These are phyloP conservation scores for Leccinum longicurvipes DNA, from an alignment of 768 basidiomycete species.

Conservation along the genomic window DNA sequence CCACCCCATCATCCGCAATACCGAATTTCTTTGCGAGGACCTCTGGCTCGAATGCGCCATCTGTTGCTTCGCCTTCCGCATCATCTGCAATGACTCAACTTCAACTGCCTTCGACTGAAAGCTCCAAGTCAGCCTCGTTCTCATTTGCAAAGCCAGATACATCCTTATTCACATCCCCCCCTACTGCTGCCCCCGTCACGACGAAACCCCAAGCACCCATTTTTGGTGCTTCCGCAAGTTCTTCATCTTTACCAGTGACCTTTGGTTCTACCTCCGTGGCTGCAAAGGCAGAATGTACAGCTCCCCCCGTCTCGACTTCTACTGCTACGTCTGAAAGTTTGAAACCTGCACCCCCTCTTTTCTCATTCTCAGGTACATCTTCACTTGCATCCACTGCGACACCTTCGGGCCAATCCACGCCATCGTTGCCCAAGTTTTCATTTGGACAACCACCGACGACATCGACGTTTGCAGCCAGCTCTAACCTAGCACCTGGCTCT, in stretches of 20 bases:
- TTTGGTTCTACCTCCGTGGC: constrained; percentile 10
- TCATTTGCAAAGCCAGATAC: constrained; percentile 17
- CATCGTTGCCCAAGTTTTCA: constrained; percentile 22
- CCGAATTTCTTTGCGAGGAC: constrained; percentile 35
- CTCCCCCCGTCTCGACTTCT: neutral
- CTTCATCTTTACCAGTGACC: neutral
- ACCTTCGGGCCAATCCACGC: constrained; percentile 5
- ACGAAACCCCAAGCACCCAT: constrained; percentile 16
- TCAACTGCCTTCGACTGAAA: constrained; percentile 7
- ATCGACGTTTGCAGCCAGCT: constrained; percentile 1
- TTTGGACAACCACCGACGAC: constrained; percentile 20
- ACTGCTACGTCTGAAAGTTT: constrained; percentile 1
- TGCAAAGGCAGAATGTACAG: constrained; percentile 5
- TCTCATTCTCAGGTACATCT: constrained; percentile 19
- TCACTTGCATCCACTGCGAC: constrained; percentile 3
- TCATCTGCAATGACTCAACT: constrained; percentile 5
- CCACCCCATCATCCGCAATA: constrained; percentile 8
- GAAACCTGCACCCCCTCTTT: constrained; percentile 17
- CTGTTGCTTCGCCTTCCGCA: constrained; percentile 6
- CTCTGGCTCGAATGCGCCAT: constrained; percentile 2
- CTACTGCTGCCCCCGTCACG: constrained; percentile 2
- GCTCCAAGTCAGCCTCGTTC: constrained; percentile 8
- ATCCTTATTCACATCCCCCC: constrained; percentile 23
- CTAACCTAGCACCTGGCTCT: constrained; percentile 4
- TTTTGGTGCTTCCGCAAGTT: constrained; percentile 11